Conservation (phyloP, 2,329 filamentous ascomycete genomes). For the Fusarium longipes region DNA sequence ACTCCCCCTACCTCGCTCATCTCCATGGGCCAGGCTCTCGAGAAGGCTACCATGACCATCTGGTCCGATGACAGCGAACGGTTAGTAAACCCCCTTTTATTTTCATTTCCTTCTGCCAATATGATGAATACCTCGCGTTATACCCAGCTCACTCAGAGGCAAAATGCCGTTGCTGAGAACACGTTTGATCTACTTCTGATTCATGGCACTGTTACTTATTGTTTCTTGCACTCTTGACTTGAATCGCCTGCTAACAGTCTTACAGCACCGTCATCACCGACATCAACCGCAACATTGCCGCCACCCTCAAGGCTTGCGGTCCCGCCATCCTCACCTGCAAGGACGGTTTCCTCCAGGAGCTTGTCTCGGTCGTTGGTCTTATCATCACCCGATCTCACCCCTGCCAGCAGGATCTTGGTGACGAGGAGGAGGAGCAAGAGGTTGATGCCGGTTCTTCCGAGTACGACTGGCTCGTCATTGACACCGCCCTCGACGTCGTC, state of each 20-base stretch:
- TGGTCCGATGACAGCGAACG: constrained; percentile 93
- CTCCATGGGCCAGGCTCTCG: constrained; percentile 87
- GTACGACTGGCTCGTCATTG: constrained; percentile 96
- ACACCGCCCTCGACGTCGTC: constrained; percentile 92
- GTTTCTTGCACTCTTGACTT: constrained; percentile 36
- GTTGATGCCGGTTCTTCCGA: constrained; percentile 84
- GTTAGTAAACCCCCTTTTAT: constrained; percentile 68
- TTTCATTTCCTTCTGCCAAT: constrained; percentile 48
- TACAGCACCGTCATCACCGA: constrained; percentile 87
- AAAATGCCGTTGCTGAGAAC: constrained; percentile 89
- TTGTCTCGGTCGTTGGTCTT: constrained; percentile 78
- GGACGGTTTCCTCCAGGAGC: constrained; percentile 75
- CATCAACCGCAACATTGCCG: constrained; percentile 92
- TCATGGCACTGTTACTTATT: constrained; percentile 44
- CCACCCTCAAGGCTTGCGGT: constrained; percentile 89
- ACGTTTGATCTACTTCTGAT: constrained; percentile 62
- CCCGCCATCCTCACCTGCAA: constrained; percentile 83
- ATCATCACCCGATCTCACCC: constrained; percentile 92
- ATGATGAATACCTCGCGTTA: constrained; percentile 94
- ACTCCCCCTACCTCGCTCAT: constrained; percentile 82
- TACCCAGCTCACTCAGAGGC: constrained; percentile 99
- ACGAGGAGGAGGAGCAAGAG: constrained; percentile 81
- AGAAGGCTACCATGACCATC: constrained; percentile 83
- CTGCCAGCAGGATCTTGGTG: constrained; percentile 90
- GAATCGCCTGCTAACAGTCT: constrained; percentile 55